Base-by-base conservation (phyloP, 169 alveolate species). In the Eimeria necatrix region DNA sequence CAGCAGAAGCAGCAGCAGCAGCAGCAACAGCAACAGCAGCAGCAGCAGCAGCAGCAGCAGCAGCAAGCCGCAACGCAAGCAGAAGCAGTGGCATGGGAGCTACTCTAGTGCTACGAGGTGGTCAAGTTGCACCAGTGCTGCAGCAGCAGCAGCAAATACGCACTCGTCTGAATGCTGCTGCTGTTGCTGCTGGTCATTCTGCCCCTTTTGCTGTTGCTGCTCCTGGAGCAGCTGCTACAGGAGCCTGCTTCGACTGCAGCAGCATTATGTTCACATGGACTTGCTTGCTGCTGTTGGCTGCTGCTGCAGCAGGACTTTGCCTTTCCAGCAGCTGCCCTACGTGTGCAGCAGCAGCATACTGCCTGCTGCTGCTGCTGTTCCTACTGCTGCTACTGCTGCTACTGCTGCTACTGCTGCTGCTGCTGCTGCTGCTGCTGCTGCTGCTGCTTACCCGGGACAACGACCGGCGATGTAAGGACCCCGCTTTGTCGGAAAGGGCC, bases 41-140 rank as follows among this genome's bases (percentile, higher is more conserved):
- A 61, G 74, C 74, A 61, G n/a, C 74, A 61, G 74, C 74, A 61
- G 74, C 74, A 61, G n/a, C 74, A 18, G 74, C 74, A 61, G 74
- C 74, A 61, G 74, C 74, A 61, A 32, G 74, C 74, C 18, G 74
- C 74, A 61, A 18, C 4, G 24, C 41, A 32, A 32, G 2, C 41
- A 32, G 3, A 32, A 32, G 41, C 41, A 32, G 41, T 32, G 41
- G 41, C 41, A 32, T 2, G 41, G 41, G 41, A 0, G 41, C 3
- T 2, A 32, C 41, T 32, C 41, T 32, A 32, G 41, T 32, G 41
- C 41, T 32, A 32, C 41, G 2, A 32, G 41, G 41, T 32, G 41
- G 41, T 32, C 41, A n/a, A 61, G 74, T 56, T 56, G 18, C 68
- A 56, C 18, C 12, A 1, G 68, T 10, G 68, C 18, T 56, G 12